A percentile compares a stretch with the other conserved stretches of the same genome.
Evolutionary conservation across 73 alveolate species (phyloP).

Genomic region (Paramecium sexaurelia): DNA sequence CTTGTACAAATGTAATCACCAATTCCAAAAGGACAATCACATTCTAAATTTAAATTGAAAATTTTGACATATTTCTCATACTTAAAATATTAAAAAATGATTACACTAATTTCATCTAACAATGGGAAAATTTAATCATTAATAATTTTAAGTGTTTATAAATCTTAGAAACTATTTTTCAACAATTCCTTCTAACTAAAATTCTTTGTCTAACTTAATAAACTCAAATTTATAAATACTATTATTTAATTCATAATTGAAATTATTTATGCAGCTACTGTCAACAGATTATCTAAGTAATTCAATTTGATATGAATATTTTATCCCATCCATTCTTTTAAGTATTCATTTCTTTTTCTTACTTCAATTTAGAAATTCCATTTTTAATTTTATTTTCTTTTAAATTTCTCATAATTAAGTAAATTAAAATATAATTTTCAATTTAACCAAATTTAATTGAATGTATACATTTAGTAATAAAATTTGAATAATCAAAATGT

Average conservation of each 20-base stretch:
- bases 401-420: background rate
- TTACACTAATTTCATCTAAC: slow-evolving; percentile 17
- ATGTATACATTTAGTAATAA: background rate
- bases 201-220: background rate
- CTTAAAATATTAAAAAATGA: background rate
- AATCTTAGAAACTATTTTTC: slow-evolving; percentile 14
- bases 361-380: background rate
- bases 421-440: background rate
- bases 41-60: slow-evolving; percentile 13
- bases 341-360: background rate
- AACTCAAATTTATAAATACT: background rate
- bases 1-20: slow-evolving; percentile 52
- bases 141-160: background rate
- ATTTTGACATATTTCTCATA: slow-evolving; percentile 15
- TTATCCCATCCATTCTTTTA: background rate
- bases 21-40: slow-evolving; percentile 43
- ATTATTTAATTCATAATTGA: background rate
- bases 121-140: slow-evolving; percentile 29
- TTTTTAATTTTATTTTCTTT: background rate
- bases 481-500: background rate
- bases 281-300: background rate
- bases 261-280: background rate
- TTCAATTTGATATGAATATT: background rate
- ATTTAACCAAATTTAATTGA: background rate
- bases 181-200: background rate